Conservation (phyloP, 768 basidiomycete genomes). For the Pleurotus djamor region DNA sequence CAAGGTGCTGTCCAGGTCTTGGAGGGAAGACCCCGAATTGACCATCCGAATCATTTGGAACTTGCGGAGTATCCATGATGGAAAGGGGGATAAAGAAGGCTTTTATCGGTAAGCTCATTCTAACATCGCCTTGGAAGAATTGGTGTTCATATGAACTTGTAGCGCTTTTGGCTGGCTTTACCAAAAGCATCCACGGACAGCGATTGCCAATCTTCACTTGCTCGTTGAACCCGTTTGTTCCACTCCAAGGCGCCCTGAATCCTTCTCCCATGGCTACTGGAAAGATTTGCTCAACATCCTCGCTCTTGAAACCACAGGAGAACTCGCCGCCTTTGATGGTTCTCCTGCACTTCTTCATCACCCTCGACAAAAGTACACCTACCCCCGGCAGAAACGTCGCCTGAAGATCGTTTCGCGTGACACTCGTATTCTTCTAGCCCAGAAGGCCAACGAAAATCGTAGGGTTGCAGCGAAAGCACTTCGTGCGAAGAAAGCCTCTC, state of each 20-base stretch:
- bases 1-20: slow-evolving; percentile 42
- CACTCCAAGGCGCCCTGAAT: slow-evolving; percentile 21
- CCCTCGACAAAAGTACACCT: slow-evolving; percentile 10
- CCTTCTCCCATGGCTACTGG: slow-evolving; percentile 62
- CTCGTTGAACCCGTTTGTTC: slow-evolving; percentile 52
- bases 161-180: slow-evolving; percentile 70
- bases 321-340: slow-evolving; percentile 32
- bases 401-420: slow-evolving; percentile 13
- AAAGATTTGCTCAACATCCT: slow-evolving; percentile 75
- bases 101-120: slow-evolving; percentile 49
- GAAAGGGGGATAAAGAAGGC: slow-evolving; percentile 54
- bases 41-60: slow-evolving; percentile 71
- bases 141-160: not conserved
- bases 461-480: slow-evolving; percentile 19
- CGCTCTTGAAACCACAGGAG: slow-evolving; percentile 50
- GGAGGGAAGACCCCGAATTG: slow-evolving; percentile 54
- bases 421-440: slow-evolving; percentile 19
- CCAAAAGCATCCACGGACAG: slow-evolving; percentile 66
- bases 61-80: slow-evolving; percentile 67
- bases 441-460: slow-evolving; percentile 12
- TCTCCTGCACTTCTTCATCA: slow-evolving; percentile 25
- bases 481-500: slow-evolving; percentile 18
- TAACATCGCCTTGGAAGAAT: not conserved
- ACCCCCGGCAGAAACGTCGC: slow-evolving; percentile 1
- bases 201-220: slow-evolving; percentile 55